These are phyloP conservation scores for Podospora australis DNA, from an alignment of 495 filamentous ascomycete species.

Conservation along the genomic window DNA sequence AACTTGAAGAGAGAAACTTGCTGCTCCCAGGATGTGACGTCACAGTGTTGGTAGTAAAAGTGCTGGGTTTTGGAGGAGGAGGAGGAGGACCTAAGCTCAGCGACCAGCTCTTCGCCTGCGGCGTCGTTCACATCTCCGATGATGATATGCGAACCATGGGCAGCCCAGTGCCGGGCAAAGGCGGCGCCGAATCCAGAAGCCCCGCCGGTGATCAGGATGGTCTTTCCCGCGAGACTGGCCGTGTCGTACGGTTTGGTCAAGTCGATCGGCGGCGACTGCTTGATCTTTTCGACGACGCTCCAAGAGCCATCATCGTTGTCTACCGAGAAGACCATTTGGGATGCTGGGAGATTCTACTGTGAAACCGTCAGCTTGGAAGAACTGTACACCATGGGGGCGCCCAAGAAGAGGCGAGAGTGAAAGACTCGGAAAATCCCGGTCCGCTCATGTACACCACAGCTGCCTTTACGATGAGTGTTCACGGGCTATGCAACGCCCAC, in stretches of 20 bases:
- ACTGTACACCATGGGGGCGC: too few species aligned
- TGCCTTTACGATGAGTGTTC: too few species aligned
- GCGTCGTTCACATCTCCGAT: slow-evolving; percentile 41
- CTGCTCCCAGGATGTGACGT: slow-evolving; percentile 49
- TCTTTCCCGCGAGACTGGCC: slow-evolving; percentile 34
- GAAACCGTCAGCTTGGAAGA: too few species aligned
- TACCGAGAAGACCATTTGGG: slow-evolving; percentile 8
- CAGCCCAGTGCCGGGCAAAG: slow-evolving; percentile 40
- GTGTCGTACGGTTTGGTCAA: slow-evolving; percentile 30
- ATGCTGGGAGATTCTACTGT: neutral
- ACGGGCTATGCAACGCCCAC: too few species aligned
- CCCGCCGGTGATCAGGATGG: slow-evolving; percentile 46
- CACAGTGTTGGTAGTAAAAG: slow-evolving; percentile 41
- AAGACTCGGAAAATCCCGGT: too few species aligned
- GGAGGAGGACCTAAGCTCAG: slow-evolving; percentile 25
- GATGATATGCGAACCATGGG: slow-evolving; percentile 37
- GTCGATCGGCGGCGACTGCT: slow-evolving; percentile 33
- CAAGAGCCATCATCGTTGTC: slow-evolving; percentile 13
- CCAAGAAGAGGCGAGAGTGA: too few species aligned
- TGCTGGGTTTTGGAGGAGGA: slow-evolving; percentile 42
- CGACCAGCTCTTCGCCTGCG: slow-evolving; percentile 31
- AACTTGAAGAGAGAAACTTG: slow-evolving; percentile 55
- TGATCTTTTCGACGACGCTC: slow-evolving; percentile 15
- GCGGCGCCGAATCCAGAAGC: slow-evolving; percentile 48
- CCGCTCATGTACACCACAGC: too few species aligned